Evolutionary conservation across 1,284 basidiomycete species (phyloP), one percentile per base, ranked within the genome.

Genomic region (Malassezia globosa): DNA sequence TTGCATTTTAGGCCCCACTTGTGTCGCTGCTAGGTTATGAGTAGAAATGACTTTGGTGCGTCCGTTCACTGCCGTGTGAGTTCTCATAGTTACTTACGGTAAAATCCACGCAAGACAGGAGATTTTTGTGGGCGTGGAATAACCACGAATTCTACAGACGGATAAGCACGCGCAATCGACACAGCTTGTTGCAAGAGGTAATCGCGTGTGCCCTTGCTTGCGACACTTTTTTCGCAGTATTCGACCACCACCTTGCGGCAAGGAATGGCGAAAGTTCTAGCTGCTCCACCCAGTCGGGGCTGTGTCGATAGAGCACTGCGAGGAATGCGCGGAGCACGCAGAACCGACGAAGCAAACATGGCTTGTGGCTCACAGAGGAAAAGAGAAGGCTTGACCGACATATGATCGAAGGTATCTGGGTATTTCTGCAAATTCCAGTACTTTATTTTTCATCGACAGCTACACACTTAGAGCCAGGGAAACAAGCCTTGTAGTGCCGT

Each of bases 211-310:
- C 57, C 57, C 16, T 43, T 44, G 26, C 50, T 54, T 14, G 43
- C 26, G 21, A 49, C 43, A 26, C 42, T 42, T 7, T 41, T 41
- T 5, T 53, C 51, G 46, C 51, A 54, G 42, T 54, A 59, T 31
- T 54, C 47, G 3, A 59, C 23, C n/a, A 59, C 41, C 4, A 59
- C 35, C 35, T 59, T 59, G 31, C 55, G 55, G 41, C 51, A 55
- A 14, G 55, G 57, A 29, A 56, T 41, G n/a, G 37, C 36, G 24
- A 47, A 57, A 5, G 46, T 35, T 25, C 57, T 51, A 5, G 13
- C 16, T 11, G 51, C 21, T 6, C 57, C 57, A 8, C 50, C 48
- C 7, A 52, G 51, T 16, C 38, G 44, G 5, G 50, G 55, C 24
- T 22, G 24, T 16, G 50, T 52, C 26, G 44, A 42, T n/a, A 51